Percentiles rank a stretch among this genome's conserved stretches.
These are phyloP conservation scores for Phaffomyces opuntiae DNA, from an alignment of 805 yeast genomes.

Conservation along the genomic window DNA sequence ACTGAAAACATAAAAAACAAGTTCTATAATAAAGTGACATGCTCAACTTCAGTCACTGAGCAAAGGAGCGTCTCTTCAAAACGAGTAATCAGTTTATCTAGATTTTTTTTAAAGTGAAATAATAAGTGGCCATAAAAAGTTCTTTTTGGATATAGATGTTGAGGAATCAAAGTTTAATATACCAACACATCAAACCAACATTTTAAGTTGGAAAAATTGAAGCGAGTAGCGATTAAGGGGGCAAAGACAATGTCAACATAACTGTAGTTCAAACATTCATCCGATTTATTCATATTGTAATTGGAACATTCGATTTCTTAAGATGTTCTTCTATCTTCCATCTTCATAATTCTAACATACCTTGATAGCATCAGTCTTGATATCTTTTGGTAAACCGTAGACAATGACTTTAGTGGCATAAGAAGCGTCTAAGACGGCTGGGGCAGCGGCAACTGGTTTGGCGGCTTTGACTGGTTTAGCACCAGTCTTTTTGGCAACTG, in stretches of 20 bases:
- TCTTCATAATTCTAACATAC: slow-evolving; percentile 45
- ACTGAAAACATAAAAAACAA: slow-evolving; percentile 1
- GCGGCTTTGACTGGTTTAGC: slow-evolving; percentile 14
- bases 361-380: slow-evolving; percentile 76
- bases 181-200: no score
- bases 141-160: neutral
- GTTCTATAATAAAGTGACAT: neutral
- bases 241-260: no score
- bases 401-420: slow-evolving; percentile 80
- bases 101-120: slow-evolving; percentile 3
- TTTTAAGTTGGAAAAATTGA: no score
- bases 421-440: slow-evolving; percentile 33
- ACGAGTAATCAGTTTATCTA: slow-evolving; percentile 2
- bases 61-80: neutral
- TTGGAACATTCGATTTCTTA: no score
- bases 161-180: neutral
- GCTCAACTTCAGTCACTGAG: neutral
- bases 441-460: slow-evolving; percentile 12
- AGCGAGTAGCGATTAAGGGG: no score
- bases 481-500: slow-evolving; percentile 7
- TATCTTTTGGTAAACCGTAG: slow-evolving; percentile 79
- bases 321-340: neutral
- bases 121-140: neutral
- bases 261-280: no score
- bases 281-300: neutral